Percentiles rank a stretch among this genome's conserved stretches.
Evolutionary conservation across 805 yeast species (phyloP).

Genomic region (Yarrowia porcina): DNA sequence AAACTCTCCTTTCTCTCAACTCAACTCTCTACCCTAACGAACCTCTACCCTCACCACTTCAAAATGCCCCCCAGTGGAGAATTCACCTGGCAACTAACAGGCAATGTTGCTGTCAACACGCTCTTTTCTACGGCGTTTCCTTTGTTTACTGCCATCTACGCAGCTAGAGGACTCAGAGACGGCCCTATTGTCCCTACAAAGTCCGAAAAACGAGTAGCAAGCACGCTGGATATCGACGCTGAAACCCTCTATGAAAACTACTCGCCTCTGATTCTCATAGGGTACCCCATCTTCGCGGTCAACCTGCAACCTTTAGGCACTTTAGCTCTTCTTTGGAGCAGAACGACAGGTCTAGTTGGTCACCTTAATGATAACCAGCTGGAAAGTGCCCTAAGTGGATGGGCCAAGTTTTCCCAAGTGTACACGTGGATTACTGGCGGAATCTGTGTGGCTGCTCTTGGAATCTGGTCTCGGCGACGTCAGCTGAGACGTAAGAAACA

Average conservation of each 20-base stretch:
- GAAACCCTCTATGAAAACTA: conserved; percentile 3
- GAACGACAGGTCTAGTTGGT: neutral
- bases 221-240: neutral
- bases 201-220: neutral
- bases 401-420: neutral
- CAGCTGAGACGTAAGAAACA: neutral
- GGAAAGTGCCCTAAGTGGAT: neutral
- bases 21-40: neutral
- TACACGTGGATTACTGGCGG: conserved; percentile 4
- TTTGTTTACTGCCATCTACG: conserved; percentile 1
- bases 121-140: conserved; percentile 1
- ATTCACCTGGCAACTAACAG: conserved; percentile 2
- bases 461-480: neutral
- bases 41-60: neutral
- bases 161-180: neutral
- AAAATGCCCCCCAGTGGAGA: neutral
- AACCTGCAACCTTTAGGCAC: neutral
- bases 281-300: conserved; percentile 11
- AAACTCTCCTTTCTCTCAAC: neutral
- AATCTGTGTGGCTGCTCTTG: neutral
- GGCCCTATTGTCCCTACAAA: neutral
- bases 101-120: conserved; percentile 1
- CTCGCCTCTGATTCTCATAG: neutral
- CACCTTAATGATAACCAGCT: neutral
- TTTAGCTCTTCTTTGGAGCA: neutral